phyloP scores from a whole-genome alignment of 345 rosid genomes.

The Salix udensis region DNA sequence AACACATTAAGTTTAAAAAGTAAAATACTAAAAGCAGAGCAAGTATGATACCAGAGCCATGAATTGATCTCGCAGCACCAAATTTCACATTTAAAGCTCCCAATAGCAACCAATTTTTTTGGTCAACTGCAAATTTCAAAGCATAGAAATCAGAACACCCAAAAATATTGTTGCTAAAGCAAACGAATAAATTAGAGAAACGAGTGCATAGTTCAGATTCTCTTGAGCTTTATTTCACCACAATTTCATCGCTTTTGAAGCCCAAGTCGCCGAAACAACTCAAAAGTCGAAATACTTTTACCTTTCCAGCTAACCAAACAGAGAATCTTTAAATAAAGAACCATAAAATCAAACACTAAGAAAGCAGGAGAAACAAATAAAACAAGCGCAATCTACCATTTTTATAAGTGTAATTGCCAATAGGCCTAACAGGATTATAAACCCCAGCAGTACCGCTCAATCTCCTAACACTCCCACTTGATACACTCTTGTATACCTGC shows the following conservation, averaged over 20 bases:
- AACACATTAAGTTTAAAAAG: neutral
- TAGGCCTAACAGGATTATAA: conserved; percentile 22
- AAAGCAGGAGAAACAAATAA: neutral
- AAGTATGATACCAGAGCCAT: conserved; percentile 64
- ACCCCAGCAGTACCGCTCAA: conserved; percentile 27
- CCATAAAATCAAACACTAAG: neutral
- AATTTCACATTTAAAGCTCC: conserved; percentile 40
- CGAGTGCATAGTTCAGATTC: neutral
- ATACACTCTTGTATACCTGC: conserved; percentile 40
- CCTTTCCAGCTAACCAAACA: neutral
- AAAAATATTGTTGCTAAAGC: neutral
- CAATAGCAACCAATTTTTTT: conserved; percentile 42
- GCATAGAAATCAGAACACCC: neutral
- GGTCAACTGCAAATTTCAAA: conserved; percentile 34
- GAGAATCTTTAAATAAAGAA: neutral
- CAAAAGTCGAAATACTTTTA: neutral
- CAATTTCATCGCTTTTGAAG: neutral
- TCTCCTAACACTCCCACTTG: conserved; percentile 44
- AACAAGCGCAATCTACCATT: conserved; percentile 30
- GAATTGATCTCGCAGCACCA: conserved; percentile 57
- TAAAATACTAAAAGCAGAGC: neutral
- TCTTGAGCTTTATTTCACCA: neutral
- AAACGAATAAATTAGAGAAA: neutral
- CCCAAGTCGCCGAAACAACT: neutral
- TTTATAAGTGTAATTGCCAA: conserved; percentile 27